Percentiles rank a stretch among this genome's conserved stretches.
Conservation (phyloP, 1,139 yeast genomes). For the Saccharomycopsis crataegensis region DNA sequence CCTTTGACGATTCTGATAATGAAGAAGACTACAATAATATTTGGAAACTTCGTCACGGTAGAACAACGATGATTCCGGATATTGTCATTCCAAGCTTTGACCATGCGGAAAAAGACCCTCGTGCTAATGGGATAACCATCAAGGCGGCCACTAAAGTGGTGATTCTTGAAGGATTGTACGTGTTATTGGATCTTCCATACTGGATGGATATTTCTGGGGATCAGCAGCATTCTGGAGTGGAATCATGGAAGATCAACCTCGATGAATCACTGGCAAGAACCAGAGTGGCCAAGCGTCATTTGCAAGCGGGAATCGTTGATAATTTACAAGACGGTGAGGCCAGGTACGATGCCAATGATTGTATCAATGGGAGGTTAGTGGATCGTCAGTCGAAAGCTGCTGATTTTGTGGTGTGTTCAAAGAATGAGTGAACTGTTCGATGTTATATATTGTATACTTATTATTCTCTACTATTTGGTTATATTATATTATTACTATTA, state of each 20-base stretch:
- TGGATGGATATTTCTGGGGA: constrained; percentile 40
- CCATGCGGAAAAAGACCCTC: constrained; percentile 62
- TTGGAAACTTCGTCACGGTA: constrained; percentile 16
- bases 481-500: too few relatives aligned
- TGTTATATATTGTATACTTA: neutral
- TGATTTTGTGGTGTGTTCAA: constrained; percentile 22
- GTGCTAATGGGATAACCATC: constrained; percentile 41
- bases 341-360: constrained; percentile 63
- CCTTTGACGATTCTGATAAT: neutral
- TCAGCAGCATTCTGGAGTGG: constrained; percentile 18
- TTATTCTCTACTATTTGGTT: neutral
- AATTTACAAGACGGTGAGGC: constrained; percentile 49
- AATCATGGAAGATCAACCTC: constrained; percentile 32
- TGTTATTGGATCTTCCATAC: constrained; percentile 39
- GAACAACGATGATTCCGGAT: constrained; percentile 27
- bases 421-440: neutral
- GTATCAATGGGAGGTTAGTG: constrained; percentile 57
- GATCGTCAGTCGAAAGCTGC: constrained; percentile 34
- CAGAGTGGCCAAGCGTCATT: constrained; percentile 66
- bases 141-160: constrained; percentile 39
- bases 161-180: constrained; percentile 60
- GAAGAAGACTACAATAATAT: constrained; percentile 2
- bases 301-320: constrained; percentile 57
- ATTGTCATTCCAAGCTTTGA: constrained; percentile 67
- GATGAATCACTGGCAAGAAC: constrained; percentile 39